phyloP scores from a whole-genome alignment of 768 basidiomycete species.

The Kwoniella sp. region DNA sequence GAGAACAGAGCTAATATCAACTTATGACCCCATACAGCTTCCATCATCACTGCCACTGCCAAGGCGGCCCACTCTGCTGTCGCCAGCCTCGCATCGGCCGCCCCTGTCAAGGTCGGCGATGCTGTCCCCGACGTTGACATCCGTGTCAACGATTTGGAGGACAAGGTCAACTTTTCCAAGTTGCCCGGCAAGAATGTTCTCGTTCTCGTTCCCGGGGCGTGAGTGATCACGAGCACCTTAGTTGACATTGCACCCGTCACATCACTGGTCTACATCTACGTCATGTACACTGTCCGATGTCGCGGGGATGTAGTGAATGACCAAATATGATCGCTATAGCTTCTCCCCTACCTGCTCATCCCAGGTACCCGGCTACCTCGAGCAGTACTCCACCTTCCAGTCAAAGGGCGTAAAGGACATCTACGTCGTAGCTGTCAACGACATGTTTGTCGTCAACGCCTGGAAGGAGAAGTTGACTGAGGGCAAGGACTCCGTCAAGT shows the following conservation, averaged over 20 bases:
- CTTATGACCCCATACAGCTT: constrained; percentile 26
- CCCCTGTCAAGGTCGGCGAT: constrained; percentile 60
- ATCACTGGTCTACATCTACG: no score
- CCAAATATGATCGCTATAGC: constrained; percentile 20
- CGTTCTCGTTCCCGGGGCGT: constrained; percentile 67
- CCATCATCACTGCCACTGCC: constrained; percentile 62
- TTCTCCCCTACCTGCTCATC: constrained; percentile 72
- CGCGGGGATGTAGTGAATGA: no score
- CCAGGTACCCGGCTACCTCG: constrained; percentile 65
- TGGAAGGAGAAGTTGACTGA: constrained; percentile 57
- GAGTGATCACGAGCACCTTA: constrained; percentile 32
- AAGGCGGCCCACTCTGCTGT: constrained; percentile 64
- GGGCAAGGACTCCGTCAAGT: constrained; percentile 63
- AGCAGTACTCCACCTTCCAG: constrained; percentile 70
- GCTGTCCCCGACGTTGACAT: constrained; percentile 62
- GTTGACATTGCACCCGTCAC: no score
- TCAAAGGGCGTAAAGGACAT: constrained; percentile 70
- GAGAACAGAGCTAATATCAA: background rate
- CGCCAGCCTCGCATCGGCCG: constrained; percentile 60
- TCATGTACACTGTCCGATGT: no score
- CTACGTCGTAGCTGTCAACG: constrained; percentile 76
- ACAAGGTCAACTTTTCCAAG: constrained; percentile 52
- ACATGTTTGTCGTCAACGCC: constrained; percentile 64
- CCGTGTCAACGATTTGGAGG: constrained; percentile 64
- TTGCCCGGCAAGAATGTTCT: constrained; percentile 53